A percentile compares a stretch with the other conserved stretches of the same genome.
Conservation (phyloP, 345 rosid species). For the Dipteronia dyeriana region DNA sequence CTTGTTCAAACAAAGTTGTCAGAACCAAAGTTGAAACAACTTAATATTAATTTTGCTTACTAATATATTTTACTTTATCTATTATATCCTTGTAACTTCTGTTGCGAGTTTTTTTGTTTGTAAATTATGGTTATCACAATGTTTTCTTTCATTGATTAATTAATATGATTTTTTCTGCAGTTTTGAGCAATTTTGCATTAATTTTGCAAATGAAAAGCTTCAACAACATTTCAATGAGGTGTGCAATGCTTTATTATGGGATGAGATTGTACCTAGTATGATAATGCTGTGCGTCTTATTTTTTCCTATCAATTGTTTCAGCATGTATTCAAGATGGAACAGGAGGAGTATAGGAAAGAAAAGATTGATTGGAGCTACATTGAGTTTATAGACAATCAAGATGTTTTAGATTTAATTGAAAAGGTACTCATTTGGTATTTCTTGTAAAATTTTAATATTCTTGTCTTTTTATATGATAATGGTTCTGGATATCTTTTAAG, state of each 20-base stretch:
- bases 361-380: conserved; percentile 98
- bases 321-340: conserved; percentile 99
- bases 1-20: not conserved
- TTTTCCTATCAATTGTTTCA: conserved; percentile 41
- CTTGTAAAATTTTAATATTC: not conserved
- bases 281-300: conserved; percentile 6
- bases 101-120: not conserved
- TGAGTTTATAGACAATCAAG: conserved; percentile 97
- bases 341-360: conserved; percentile 94
- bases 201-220: conserved; percentile 98
- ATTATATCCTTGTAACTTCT: not conserved
- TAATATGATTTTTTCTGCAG: conserved; percentile 43
- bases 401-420: conserved; percentile 94
- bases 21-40: not conserved
- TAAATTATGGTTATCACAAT: not conserved
- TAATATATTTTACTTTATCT: not conserved
- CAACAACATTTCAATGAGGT: conserved; percentile 99
- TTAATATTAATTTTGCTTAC: not conserved
- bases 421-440: conserved; percentile 56
- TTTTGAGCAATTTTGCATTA: conserved; percentile 99
- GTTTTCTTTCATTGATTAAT: not conserved
- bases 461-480: conserved; percentile 2
- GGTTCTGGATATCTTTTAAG: not conserved
- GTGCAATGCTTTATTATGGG: conserved; percentile 19
- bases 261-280: conserved; percentile 11